phyloP scores from a whole-genome alignment of 371 early-diverging fungal species.

The Catenaria anguillulae region DNA sequence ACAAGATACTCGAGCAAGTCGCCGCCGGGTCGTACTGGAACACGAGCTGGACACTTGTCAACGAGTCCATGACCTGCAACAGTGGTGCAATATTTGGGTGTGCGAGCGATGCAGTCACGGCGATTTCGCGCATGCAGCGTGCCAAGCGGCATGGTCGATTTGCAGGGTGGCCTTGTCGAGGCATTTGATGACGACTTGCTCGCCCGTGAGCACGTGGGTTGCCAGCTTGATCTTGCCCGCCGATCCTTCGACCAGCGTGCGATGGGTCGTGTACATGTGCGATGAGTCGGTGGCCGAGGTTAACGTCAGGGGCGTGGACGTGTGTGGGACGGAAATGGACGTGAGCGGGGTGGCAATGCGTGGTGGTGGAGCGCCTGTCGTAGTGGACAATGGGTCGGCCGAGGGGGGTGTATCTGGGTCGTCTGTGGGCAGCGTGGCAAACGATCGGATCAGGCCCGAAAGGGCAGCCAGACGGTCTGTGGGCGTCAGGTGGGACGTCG shows the following conservation, averaged over 20 bases:
- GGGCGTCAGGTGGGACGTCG: neutral
- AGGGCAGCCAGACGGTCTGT: neutral
- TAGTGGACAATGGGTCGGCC: too few species aligned
- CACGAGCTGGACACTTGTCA: slow-evolving; percentile 23
- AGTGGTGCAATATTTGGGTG: slow-evolving; percentile 37
- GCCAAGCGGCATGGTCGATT: slow-evolving; percentile 10
- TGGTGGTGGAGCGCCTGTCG: too few species aligned
- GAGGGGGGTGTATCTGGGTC: too few species aligned
- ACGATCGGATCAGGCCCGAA: neutral
- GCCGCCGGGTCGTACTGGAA: slow-evolving; percentile 29
- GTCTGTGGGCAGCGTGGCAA: neutral
- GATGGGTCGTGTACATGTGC: neutral
- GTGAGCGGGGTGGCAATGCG: too few species aligned
- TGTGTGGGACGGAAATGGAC: too few species aligned
- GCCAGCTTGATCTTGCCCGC: slow-evolving; percentile 27
- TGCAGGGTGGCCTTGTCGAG: slow-evolving; percentile 14
- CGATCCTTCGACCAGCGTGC: slow-evolving; percentile 15
- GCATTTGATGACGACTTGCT: slow-evolving; percentile 15
- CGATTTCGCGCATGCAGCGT: slow-evolving; percentile 31
- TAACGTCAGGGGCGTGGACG: too few species aligned
- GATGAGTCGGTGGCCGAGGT: neutral
- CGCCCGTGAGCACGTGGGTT: slow-evolving; percentile 20
- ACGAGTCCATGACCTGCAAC: slow-evolving; percentile 34
- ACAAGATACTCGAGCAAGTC: slow-evolving; percentile 28
- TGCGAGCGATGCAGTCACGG: slow-evolving; percentile 27